A percentile compares a stretch with the other conserved stretches of the same genome.
Evolutionary conservation across 2,329 filamentous ascomycete genomes (phyloP).

Genomic region (Xenosphaeropsis pyriputrescens): DNA sequence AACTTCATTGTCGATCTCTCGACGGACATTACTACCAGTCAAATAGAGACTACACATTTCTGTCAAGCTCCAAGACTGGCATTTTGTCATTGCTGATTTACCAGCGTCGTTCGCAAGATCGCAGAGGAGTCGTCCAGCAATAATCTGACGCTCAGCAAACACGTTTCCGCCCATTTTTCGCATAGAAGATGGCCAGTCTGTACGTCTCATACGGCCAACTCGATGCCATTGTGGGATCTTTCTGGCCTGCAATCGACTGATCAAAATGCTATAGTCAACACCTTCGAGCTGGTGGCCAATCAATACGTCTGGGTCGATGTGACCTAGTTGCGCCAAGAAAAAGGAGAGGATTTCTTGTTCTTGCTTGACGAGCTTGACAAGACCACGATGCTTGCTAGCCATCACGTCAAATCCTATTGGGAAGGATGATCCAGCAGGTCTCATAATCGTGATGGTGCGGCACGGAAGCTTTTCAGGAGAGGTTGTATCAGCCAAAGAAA

Average conservation of each 20-base stretch:
- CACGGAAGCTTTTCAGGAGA: constrained; percentile 79
- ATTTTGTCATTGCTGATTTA: constrained; percentile 93
- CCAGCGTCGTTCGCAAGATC: constrained; percentile 93
- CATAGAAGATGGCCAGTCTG: constrained; percentile 76
- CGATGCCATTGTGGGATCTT: constrained; percentile 93
- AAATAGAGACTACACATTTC: constrained; percentile 96
- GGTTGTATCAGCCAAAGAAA: constrained; percentile 76
- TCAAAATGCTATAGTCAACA: constrained; percentile 82
- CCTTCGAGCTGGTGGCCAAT: constrained; percentile 94
- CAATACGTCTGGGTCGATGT: constrained; percentile 83
- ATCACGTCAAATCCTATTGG: constrained; percentile 78
- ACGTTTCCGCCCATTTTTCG: constrained; percentile 78
- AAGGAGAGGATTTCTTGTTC: constrained; percentile 77
- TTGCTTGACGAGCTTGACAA: constrained; percentile 67
- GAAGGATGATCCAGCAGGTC: constrained; percentile 62
- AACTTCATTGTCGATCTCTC: constrained; percentile 78
- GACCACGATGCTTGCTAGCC: constrained; percentile 51
- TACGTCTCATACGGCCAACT: constrained; percentile 71
- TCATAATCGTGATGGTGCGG: constrained; percentile 81
- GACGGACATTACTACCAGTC: constrained; percentile 52
- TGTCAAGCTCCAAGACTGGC: constrained; percentile 93
- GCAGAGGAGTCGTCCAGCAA: constrained; percentile 79
- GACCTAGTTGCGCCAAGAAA: constrained; percentile 78
- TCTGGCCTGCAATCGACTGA: constrained; percentile 76
- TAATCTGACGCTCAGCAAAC: constrained; percentile 81